phyloP scores from a whole-genome alignment of 768 basidiomycete species.

The Mycena kentingensis region DNA sequence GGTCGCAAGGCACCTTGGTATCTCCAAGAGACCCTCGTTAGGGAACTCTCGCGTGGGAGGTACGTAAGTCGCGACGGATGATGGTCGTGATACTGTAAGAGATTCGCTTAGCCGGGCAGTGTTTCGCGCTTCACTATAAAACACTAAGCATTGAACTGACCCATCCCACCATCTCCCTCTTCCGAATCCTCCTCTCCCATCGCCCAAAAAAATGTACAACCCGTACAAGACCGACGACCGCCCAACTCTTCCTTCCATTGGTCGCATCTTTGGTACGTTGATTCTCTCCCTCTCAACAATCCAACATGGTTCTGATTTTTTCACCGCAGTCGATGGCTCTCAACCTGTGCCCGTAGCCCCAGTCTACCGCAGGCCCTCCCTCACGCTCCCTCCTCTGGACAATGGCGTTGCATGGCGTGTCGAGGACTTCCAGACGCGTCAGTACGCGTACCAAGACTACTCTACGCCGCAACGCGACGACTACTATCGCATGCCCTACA shows the following conservation, averaged over 20 bases:
- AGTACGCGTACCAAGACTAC: constrained; percentile 3
- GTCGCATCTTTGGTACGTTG: constrained; percentile 26
- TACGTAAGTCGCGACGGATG: too few species aligned
- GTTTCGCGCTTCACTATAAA: not conserved
- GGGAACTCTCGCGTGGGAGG: not conserved
- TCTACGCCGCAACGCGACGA: constrained; percentile 12
- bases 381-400: constrained; percentile 21
- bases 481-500: constrained; percentile 13
- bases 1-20: not conserved
- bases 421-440: constrained; percentile 14
- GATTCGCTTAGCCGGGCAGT: not conserved
- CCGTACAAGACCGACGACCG: constrained; percentile 19
- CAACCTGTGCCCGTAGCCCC: constrained; percentile 3
- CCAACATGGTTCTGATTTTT: not conserved
- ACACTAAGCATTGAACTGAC: not conserved
- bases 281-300: not conserved
- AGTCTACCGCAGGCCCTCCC: constrained; percentile 18
- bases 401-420: constrained; percentile 17
- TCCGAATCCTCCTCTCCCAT: not conserved
- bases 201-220: constrained; percentile 15
- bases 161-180: not conserved
- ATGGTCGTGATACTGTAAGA: not conserved
- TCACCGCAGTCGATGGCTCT: constrained; percentile 2
- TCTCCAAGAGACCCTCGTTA: constrained; percentile 1
- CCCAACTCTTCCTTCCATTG: constrained; percentile 28